These are phyloP conservation scores for Hibiscus tridactylites DNA, from an alignment of 345 rosid genomes.

Conservation along the genomic window DNA sequence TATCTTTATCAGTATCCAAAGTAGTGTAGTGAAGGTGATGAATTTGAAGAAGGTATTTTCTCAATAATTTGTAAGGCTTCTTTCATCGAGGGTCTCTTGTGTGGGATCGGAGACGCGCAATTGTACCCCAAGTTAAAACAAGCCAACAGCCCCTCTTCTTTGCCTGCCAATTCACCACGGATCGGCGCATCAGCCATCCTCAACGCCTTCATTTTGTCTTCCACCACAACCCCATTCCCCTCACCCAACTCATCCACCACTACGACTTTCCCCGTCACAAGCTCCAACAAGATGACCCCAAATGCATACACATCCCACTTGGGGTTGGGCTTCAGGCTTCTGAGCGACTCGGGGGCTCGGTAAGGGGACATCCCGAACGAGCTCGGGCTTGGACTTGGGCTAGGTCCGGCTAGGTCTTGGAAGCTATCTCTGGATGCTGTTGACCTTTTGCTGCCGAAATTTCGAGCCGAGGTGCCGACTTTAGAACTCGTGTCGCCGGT, in stretches of 20 bases:
- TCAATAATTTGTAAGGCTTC: slow-evolving; percentile 78
- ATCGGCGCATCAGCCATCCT: slow-evolving; percentile 65
- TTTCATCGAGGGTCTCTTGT: slow-evolving; percentile 80
- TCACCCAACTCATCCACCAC: slow-evolving; percentile 77
- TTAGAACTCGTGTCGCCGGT: slow-evolving; percentile 57
- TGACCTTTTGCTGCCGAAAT: slow-evolving; percentile 74
- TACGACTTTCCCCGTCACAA: slow-evolving; percentile 63
- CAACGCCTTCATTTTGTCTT: slow-evolving; percentile 54
- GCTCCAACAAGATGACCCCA: slow-evolving; percentile 77
- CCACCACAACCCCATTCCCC: slow-evolving; percentile 53
- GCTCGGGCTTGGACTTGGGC: slow-evolving; percentile 63
- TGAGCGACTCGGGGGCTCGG: slow-evolving; percentile 74
- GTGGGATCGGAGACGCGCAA: slow-evolving; percentile 88
- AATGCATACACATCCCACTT: slow-evolving; percentile 90
- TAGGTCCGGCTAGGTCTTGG: slow-evolving; percentile 48
- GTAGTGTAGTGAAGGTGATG: slow-evolving; percentile 23
- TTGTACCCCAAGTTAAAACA: slow-evolving; percentile 69
- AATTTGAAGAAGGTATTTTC: slow-evolving; percentile 37
- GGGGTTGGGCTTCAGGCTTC: slow-evolving; percentile 71
- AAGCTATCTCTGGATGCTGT: slow-evolving; percentile 36
- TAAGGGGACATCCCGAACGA: slow-evolving; percentile 55
- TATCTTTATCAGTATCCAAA: slow-evolving; percentile 24
- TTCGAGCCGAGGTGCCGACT: slow-evolving; percentile 42
- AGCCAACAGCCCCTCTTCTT: slow-evolving; percentile 65
- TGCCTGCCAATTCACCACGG: slow-evolving; percentile 73